Conservation (phyloP, 768 basidiomycete species). For the Mycena chlorophos region DNA sequence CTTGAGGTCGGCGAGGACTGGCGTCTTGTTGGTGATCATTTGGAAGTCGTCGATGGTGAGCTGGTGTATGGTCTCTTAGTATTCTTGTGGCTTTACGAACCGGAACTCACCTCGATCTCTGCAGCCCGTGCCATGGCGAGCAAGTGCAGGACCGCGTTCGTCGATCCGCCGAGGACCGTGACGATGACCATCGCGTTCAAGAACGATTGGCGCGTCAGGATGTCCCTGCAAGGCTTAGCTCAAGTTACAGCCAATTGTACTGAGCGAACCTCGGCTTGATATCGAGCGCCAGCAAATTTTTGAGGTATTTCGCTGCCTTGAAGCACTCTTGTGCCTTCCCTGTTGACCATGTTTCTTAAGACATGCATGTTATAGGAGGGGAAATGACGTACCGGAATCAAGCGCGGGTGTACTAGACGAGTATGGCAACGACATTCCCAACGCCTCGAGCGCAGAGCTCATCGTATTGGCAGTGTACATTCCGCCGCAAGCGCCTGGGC, state of each 20-base stretch:
- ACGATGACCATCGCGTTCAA: constrained; percentile 82
- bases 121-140: constrained; percentile 85
- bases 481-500: constrained; percentile 81
- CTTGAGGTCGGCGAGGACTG: constrained; percentile 84
- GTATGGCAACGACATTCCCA: constrained; percentile 85
- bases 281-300: constrained; percentile 69
- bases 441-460: constrained; percentile 79
- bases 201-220: constrained; percentile 69
- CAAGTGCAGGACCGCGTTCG: constrained; percentile 84
- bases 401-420: constrained; percentile 77
- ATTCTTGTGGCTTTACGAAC: too few species aligned
- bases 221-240: too few species aligned
- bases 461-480: constrained; percentile 94
- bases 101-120: constrained; percentile 41
- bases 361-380: not conserved
- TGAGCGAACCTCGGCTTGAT: too few species aligned
- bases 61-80: constrained; percentile 27
- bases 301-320: constrained; percentile 76
- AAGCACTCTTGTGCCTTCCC: constrained; percentile 84
- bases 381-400: constrained; percentile 54
- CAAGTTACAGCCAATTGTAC: too few species aligned
- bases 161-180: constrained; percentile 82
- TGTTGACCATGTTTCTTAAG: constrained; percentile 26
- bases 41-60: constrained; percentile 89
- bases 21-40: constrained; percentile 72